Conservation (phyloP, 805 yeast species). For the Yamadazyma nakazawae region DNA sequence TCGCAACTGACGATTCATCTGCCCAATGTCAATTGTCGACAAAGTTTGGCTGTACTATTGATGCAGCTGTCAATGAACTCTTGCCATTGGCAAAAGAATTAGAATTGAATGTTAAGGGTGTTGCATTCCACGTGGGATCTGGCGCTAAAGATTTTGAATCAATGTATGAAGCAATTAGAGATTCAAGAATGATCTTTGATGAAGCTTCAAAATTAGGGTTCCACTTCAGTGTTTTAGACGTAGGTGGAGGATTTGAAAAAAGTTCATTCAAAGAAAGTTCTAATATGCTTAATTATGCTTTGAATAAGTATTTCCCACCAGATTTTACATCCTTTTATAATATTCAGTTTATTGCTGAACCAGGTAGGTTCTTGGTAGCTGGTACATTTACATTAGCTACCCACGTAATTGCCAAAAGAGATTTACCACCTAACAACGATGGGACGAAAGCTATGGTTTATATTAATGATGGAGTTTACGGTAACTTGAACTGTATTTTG, state of each 20-base stretch:
- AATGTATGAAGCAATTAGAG: constrained; percentile 66
- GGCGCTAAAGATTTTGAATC: constrained; percentile 77
- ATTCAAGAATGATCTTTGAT: constrained; percentile 67
- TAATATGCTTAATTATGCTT: constrained; percentile 49
- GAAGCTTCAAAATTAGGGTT: constrained; percentile 40
- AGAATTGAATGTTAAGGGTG: constrained; percentile 69
- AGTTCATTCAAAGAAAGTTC: constrained; percentile 61
- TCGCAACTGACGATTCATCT: constrained; percentile 83
- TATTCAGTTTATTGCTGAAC: constrained; percentile 75
- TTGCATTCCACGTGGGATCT: constrained; percentile 94
- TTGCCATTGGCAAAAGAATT: constrained; percentile 60
- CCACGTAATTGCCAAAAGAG: constrained; percentile 81
- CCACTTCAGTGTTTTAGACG: constrained; percentile 59
- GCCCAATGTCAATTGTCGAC: constrained; percentile 85
- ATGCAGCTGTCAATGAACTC: constrained; percentile 48
- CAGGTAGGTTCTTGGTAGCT: constrained; percentile 88
- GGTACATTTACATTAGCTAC: constrained; percentile 81
- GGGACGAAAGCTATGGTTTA: constrained; percentile 72
- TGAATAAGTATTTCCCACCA: constrained; percentile 59
- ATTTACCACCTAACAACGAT: constrained; percentile 18
- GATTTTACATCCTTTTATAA: constrained; percentile 21
- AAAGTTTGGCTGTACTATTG: constrained; percentile 80
- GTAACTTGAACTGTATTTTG: constrained; percentile 89
- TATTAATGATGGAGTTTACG: constrained; percentile 93
- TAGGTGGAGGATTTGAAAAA: constrained; percentile 90